phyloP scores from a whole-genome alignment of 495 filamentous ascomycete species.

The Massariosphaeria phaeospora region DNA sequence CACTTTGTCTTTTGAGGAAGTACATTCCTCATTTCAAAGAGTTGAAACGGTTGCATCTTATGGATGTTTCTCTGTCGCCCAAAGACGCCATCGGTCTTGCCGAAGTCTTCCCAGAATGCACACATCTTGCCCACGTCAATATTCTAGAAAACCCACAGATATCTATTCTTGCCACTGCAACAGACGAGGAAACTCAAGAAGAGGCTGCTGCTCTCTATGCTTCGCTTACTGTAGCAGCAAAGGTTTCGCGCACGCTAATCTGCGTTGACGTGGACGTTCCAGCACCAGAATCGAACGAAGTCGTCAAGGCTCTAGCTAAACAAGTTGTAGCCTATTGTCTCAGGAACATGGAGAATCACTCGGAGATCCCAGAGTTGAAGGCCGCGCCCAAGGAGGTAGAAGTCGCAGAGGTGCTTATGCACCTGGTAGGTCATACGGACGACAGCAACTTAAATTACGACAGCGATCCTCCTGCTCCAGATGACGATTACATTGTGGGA shows the following conservation, averaged over 20 bases:
- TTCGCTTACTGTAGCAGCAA: conserved; percentile 81
- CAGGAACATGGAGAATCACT: conserved; percentile 74
- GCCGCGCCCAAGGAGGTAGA: conserved; percentile 45
- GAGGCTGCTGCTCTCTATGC: conserved; percentile 93
- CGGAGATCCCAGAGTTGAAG: conserved; percentile 42
- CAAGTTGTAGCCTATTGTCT: conserved; percentile 92
- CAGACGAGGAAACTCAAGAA: conserved; percentile 68
- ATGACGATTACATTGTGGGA: conserved; percentile 92
- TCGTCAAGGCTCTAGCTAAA: conserved; percentile 88
- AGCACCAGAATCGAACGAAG: conserved; percentile 67
- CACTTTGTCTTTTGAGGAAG: conserved; percentile 68
- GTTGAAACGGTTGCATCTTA: conserved; percentile 81
- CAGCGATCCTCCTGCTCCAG: conserved; percentile 68
- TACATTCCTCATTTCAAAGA: conserved; percentile 77
- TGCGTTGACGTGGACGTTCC: conserved; percentile 91
- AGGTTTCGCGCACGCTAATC: conserved; percentile 76
- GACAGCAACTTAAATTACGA: conserved; percentile 52
- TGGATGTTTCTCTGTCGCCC: conserved; percentile 77
- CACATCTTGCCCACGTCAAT: conserved; percentile 78
- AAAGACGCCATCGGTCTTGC: conserved; percentile 85
- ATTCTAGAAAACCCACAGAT: conserved; percentile 79
- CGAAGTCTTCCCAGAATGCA: conserved; percentile 81
- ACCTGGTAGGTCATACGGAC: conserved; percentile 57
- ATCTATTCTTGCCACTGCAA: conserved; percentile 60
- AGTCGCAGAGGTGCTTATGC: conserved; percentile 61